These are phyloP conservation scores for Zygosaccharomyces bisporus DNA, from an alignment of 805 yeast genomes.

Conservation along the genomic window DNA sequence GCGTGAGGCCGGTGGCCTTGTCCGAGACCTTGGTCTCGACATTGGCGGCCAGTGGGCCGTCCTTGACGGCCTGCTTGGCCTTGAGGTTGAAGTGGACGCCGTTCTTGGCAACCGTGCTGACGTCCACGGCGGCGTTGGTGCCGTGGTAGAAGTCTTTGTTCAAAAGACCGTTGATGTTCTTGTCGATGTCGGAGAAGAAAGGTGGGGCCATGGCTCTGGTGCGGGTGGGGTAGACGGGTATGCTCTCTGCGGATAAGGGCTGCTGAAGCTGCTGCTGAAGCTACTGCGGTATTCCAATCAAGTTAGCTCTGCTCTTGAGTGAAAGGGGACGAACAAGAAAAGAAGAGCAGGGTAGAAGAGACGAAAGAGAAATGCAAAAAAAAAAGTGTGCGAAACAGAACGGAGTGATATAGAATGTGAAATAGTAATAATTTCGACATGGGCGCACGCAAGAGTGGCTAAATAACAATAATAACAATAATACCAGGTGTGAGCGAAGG, in stretches of 20 bases:
- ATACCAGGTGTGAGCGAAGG: not conserved
- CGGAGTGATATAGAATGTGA: not conserved
- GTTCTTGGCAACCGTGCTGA: slow-evolving; percentile 91
- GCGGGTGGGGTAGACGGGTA: not conserved
- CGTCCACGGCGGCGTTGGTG: slow-evolving; percentile 80
- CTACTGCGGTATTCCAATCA: not conserved
- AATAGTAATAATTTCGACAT: not conserved
- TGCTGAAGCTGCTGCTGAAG: not conserved
- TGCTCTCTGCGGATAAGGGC: not conserved
- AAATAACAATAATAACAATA: not conserved
- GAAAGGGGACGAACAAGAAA: not conserved
- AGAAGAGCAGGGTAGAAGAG: not conserved
- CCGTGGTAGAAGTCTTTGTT: slow-evolving; percentile 91
- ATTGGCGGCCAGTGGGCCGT: slow-evolving; percentile 79
- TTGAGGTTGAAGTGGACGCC: slow-evolving; percentile 93
- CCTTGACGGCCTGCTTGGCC: slow-evolving; percentile 79
- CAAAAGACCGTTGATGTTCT: slow-evolving; percentile 86
- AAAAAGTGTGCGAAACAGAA: not conserved
- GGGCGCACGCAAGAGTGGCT: not conserved
- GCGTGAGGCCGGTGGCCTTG: slow-evolving; percentile 85
- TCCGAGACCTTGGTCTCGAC: slow-evolving; percentile 90
- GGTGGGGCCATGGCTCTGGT: slow-evolving; percentile 64
- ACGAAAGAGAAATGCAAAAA: not conserved
- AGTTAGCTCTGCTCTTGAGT: not conserved
- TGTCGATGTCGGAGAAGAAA: slow-evolving; percentile 89